Evolutionary conservation across 495 filamentous ascomycete species (phyloP).

Genomic region (Hypoxylon lenormandii): DNA sequence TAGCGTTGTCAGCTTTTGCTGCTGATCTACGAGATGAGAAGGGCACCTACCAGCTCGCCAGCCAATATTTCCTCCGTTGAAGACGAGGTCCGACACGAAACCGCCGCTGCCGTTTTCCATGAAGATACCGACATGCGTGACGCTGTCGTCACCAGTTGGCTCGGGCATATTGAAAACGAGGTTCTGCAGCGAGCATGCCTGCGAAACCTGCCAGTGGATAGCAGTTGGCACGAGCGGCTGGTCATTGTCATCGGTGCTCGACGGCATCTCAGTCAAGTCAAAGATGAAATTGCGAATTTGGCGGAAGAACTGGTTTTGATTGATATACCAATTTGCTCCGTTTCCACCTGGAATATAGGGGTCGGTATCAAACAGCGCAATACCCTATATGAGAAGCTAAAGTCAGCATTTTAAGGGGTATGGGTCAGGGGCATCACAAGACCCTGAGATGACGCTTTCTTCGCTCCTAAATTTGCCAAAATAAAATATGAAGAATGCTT

Average conservation of each 20-base stretch:
- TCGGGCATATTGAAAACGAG: slow-evolving; percentile 54
- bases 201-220: slow-evolving; percentile 61
- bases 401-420: too few relatives aligned
- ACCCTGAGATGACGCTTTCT: too few relatives aligned
- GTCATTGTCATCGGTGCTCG: slow-evolving; percentile 6
- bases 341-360: slow-evolving; percentile 53
- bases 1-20: too few relatives aligned
- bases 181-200: slow-evolving; percentile 60
- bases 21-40: too few relatives aligned
- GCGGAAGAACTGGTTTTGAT: slow-evolving; percentile 57
- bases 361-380: slow-evolving; percentile 52
- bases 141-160: neutral
- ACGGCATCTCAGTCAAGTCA: slow-evolving; percentile 49
- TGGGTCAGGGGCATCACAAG: too few relatives aligned
- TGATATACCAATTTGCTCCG: slow-evolving; percentile 48
- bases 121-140: slow-evolving; percentile 51
- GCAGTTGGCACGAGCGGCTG: slow-evolving; percentile 45
- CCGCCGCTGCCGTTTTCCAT: slow-evolving; percentile 60
- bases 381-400: slow-evolving; percentile 17
- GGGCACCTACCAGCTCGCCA: slow-evolving; percentile 8
- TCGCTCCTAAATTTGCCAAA: too few relatives aligned
- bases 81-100: slow-evolving; percentile 45
- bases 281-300: slow-evolving; percentile 60
- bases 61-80: slow-evolving; percentile 38
- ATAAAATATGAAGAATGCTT: too few relatives aligned